Evolutionary conservation across 1,284 basidiomycete species (phyloP).

Genomic region (Cryptococcus floricola): DNA sequence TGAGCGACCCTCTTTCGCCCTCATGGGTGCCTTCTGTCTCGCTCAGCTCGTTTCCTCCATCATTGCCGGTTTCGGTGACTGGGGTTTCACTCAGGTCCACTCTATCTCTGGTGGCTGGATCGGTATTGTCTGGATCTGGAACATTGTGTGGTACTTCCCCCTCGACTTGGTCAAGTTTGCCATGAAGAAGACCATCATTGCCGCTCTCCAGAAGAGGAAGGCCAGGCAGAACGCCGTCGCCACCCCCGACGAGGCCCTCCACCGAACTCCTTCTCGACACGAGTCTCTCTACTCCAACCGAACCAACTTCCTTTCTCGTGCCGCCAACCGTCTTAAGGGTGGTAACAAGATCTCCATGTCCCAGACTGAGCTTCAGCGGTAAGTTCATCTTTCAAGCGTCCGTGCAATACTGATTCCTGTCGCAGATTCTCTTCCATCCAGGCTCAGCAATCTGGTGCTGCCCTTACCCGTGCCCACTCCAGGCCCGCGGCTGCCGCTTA

Average conservation of each 20-base stretch:
- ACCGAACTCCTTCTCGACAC: slow-evolving; percentile 83
- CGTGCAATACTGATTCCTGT: slow-evolving; percentile 5
- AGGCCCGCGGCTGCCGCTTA: slow-evolving; percentile 14
- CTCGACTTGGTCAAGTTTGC: slow-evolving; percentile 94
- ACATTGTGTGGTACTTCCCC: slow-evolving; percentile 91
- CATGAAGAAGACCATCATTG: slow-evolving; percentile 90
- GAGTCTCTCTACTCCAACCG: slow-evolving; percentile 75
- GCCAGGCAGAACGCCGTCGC: slow-evolving; percentile 52
- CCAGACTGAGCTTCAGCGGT: slow-evolving; percentile 50
- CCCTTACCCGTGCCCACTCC: slow-evolving; percentile 29
- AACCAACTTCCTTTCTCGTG: slow-evolving; percentile 45
- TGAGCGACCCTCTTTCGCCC: slow-evolving; percentile 88
- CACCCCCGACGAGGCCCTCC: slow-evolving; percentile 56
- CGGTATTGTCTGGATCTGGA: slow-evolving; percentile 95
- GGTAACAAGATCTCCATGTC: slow-evolving; percentile 50
- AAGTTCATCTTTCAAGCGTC: slow-evolving; percentile 1
- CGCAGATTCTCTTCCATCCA: slow-evolving; percentile 48
- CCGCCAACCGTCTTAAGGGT: slow-evolving; percentile 44
- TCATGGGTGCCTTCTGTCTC: slow-evolving; percentile 83
- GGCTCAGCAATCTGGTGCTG: slow-evolving; percentile 50
- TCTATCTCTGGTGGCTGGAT: slow-evolving; percentile 87
- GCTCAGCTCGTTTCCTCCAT: slow-evolving; percentile 93
- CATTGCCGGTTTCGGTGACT: slow-evolving; percentile 88
- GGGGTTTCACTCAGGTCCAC: slow-evolving; percentile 79
- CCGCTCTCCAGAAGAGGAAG: slow-evolving; percentile 70